phyloP scores from a whole-genome alignment of 2,329 filamentous ascomycete genomes.

The Calonectria pseudoreteaudii region DNA sequence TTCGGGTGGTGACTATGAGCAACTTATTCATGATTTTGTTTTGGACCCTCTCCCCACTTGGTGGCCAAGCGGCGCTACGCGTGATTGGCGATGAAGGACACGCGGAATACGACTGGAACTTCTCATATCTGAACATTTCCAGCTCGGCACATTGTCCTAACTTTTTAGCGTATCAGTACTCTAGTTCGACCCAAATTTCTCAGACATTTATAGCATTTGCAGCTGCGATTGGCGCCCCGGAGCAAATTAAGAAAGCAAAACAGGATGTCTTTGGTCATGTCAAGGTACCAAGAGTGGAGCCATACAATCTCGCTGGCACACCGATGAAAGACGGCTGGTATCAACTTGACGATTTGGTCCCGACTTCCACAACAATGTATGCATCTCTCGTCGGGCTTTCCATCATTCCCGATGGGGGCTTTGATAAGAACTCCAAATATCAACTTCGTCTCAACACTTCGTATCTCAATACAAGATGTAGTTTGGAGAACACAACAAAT shows the following conservation, averaged over 20 bases:
- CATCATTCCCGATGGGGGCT: neutral
- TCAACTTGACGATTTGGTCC: neutral
- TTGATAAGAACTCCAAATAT: neutral
- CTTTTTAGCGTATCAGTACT: too few species aligned
- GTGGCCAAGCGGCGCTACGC: constrained; percentile 18
- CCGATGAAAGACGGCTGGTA: neutral
- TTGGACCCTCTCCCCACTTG: constrained; percentile 17
- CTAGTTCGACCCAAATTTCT: neutral
- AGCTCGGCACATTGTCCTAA: neutral
- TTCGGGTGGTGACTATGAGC: neutral
- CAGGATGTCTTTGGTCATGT: constrained; percentile 12
- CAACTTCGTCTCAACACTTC: neutral
- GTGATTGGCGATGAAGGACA: neutral
- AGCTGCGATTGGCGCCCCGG: constrained; percentile 3
- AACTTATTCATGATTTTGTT: neutral
- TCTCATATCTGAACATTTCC: neutral
- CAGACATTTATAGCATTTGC: constrained; percentile 1
- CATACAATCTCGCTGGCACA: neutral
- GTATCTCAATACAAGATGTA: neutral
- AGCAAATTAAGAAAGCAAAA: constrained; percentile 3
- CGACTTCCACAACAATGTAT: neutral
- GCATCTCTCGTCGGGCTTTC: constrained; percentile 15
- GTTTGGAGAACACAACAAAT: neutral
- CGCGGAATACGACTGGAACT: neutral
- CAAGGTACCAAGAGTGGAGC: constrained; percentile 19